phyloP scores from a whole-genome alignment of 1,284 basidiomycete species.

The Singerocomus rubriflavus region DNA sequence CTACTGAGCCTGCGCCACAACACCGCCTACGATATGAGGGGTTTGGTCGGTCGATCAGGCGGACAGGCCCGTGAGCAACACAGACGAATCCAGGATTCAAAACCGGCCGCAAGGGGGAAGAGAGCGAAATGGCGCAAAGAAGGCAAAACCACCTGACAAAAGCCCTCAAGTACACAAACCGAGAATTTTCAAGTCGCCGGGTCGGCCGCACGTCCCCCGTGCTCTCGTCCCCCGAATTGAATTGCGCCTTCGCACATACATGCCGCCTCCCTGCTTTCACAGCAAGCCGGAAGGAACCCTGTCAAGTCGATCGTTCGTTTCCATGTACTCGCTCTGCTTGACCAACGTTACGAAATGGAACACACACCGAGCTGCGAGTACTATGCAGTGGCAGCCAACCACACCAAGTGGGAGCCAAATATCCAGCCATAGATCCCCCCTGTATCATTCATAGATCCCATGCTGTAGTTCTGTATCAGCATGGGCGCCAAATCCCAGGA shows the following conservation, averaged over 20 bases:
- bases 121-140: not conserved
- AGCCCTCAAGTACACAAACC: not conserved
- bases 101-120: not conserved
- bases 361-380: conserved; percentile 1
- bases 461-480: not conserved
- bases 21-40: too few species aligned
- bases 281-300: not conserved
- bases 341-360: conserved; percentile 3
- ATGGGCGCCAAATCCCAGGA: not conserved
- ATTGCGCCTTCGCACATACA: not conserved
- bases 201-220: not conserved
- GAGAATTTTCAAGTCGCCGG: not conserved
- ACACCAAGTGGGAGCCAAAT: not conserved
- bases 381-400: not conserved
- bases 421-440: not conserved
- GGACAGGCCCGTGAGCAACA: not conserved
- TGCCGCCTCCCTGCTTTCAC: conserved; percentile 2
- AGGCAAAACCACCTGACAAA: not conserved
- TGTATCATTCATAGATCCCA: conserved; percentile 6
- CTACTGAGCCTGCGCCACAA: not conserved
- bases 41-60: too few species aligned
- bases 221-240: not conserved
- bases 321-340: not conserved
- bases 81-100: not conserved
- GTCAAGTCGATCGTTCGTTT: not conserved